These are phyloP conservation scores for Hippophae tibetana DNA, from an alignment of 306 rosid species.

Conservation along the genomic window DNA sequence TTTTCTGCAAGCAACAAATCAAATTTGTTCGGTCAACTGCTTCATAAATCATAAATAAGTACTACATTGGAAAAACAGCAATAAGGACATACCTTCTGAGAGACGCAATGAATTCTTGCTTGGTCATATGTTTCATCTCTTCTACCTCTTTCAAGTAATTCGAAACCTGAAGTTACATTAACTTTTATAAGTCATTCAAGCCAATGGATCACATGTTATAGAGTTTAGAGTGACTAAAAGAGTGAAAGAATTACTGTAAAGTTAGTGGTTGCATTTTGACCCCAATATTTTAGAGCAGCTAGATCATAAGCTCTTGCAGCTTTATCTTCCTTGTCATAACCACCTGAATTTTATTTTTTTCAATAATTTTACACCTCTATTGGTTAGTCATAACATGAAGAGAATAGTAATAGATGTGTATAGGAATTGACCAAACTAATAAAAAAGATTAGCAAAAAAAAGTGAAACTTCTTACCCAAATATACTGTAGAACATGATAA, in stretches of 20 bases:
- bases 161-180: constrained; percentile 41
- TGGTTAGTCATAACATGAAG: no score
- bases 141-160: constrained; percentile 68
- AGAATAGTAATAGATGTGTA: no score
- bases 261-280: constrained; percentile 85
- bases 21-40: not conserved
- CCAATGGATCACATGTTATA: no score
- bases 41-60: not conserved
- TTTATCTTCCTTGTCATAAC: constrained; percentile 96
- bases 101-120: constrained; percentile 96
- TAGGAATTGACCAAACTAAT: not conserved
- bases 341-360: constrained; percentile 42
- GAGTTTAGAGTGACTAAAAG: not conserved
- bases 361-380: not conserved
- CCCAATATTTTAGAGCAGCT: constrained; percentile 99
- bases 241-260: constrained; percentile 51
- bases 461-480: constrained; percentile 52
- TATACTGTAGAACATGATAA: constrained; percentile 54
- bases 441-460: not conserved
- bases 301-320: constrained; percentile 98
- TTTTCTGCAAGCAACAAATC: constrained; percentile 41
- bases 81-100: constrained; percentile 51
- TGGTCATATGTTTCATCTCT: constrained; percentile 78
- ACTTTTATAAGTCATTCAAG: not conserved
- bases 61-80: not conserved